These are phyloP conservation scores for Chloris gayana DNA, from an alignment of 176 grass and related monocot genomes.

Conservation along the genomic window DNA sequence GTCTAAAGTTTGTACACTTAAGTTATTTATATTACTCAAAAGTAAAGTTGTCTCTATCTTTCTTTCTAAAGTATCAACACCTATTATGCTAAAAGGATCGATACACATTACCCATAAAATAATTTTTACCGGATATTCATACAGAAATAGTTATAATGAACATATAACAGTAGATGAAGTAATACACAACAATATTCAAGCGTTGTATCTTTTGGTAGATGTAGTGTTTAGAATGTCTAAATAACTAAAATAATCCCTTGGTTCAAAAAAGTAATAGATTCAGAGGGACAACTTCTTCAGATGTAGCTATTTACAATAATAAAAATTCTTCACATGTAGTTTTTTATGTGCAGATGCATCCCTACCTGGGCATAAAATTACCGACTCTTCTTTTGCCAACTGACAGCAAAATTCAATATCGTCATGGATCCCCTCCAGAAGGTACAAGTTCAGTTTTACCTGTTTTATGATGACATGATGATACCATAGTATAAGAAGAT, in stretches of 20 bases:
- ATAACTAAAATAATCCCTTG: not conserved
- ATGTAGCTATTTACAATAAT: too few relatives aligned
- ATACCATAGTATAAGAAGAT: constrained; percentile 3
- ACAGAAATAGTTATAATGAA: not conserved
- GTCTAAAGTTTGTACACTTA: too few relatives aligned
- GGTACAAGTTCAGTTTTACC: constrained; percentile 68
- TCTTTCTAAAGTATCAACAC: too few relatives aligned
- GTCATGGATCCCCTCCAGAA: constrained; percentile 66
- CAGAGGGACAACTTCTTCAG: not conserved
- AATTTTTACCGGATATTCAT: not conserved
- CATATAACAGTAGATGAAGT: not conserved
- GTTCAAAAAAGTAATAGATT: not conserved
- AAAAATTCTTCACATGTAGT: not conserved
- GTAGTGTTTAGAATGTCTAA: too few relatives aligned
- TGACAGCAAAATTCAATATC: constrained; percentile 86
- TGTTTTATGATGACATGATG: constrained; percentile 22
- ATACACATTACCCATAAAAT: too few relatives aligned
- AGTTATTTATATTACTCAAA: too few relatives aligned
- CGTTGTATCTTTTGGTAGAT: too few relatives aligned
- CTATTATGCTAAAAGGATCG: too few relatives aligned
- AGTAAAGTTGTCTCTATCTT: too few relatives aligned
- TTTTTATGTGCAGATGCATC: not conserved
- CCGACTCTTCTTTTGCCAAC: constrained; percentile 83
- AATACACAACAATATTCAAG: not conserved
- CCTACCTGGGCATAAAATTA: constrained; percentile 79